Evolutionary conservation across 306 rosid species (phyloP).

Genomic region (barrel medic (Medicago truncatula)): DNA sequence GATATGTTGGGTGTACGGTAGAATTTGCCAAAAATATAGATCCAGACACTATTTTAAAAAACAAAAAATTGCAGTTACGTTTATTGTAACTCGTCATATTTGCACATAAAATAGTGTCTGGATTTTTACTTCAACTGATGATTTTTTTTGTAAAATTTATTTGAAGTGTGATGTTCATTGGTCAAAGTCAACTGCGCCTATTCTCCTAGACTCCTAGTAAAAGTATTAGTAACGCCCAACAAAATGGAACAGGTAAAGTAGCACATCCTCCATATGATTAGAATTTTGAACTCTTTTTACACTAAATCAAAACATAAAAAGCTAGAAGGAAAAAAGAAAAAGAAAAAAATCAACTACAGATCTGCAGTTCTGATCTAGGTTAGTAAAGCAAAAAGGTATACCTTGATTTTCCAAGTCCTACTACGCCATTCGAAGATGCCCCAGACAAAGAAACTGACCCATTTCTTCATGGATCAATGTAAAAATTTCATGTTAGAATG

Average conservation of each 20-base stretch:
- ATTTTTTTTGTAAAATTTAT: neutral
- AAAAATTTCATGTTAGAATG: constrained; percentile 52
- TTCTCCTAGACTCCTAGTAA: too few species aligned
- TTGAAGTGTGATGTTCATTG: neutral
- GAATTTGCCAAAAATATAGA: too few species aligned
- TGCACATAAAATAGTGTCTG: too few species aligned
- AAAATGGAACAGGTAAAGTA: constrained; percentile 6
- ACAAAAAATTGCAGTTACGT: too few species aligned
- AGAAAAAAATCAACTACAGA: constrained; percentile 22
- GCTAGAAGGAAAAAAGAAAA: too few species aligned
- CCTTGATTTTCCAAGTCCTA: constrained; percentile 43
- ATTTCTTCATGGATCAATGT: constrained; percentile 53
- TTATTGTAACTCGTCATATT: too few species aligned
- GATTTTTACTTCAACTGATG: neutral
- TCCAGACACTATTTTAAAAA: too few species aligned
- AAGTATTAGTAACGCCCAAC: too few species aligned
- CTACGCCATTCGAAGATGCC: constrained; percentile 25
- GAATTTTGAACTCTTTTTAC: constrained; percentile 40
- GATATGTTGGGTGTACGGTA: too few species aligned
- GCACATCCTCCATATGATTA: constrained; percentile 8
- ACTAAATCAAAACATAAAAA: constrained; percentile 13
- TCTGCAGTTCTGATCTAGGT: constrained; percentile 43
- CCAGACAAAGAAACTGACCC: constrained; percentile 43
- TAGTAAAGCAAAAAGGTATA: constrained; percentile 37
- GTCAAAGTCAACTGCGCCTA: neutral